Percentiles rank a stretch among this genome's conserved stretches.
These are phyloP conservation scores for Pythium sp. DNA, from an alignment of 352 stramenopile species.

Conservation along the genomic window DNA sequence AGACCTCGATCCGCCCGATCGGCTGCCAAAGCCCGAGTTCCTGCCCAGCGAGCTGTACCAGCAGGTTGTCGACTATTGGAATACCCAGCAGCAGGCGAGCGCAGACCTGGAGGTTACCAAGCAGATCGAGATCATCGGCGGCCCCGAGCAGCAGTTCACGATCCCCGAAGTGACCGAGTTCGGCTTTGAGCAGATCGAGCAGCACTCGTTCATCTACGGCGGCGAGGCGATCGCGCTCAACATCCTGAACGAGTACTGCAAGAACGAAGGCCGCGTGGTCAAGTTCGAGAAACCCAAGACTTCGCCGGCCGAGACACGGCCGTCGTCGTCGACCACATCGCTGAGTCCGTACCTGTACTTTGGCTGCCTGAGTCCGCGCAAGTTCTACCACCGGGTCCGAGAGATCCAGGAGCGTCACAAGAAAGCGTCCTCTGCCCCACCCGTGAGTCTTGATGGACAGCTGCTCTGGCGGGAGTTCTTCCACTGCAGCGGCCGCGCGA, in stretches of 20 bases:
- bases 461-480: conserved; percentile 97
- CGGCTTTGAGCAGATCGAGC: conserved; percentile 42
- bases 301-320: conserved; percentile 81
- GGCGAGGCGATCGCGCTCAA: conserved; percentile 64
- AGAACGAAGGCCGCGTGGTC: conserved; percentile 82
- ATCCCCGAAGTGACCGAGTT: conserved; percentile 69
- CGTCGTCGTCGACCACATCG: conserved; percentile 93
- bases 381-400: conserved; percentile 90
- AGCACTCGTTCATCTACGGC: conserved; percentile 75
- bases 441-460: conserved; percentile 92
- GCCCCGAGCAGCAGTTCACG: conserved; percentile 58
- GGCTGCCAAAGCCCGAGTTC: conserved; percentile 33
- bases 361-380: conserved; percentile 90
- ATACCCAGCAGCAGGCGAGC: not conserved
- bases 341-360: conserved; percentile 94
- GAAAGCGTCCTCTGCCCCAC: conserved; percentile 74
- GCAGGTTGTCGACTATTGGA: conserved; percentile 57
- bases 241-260: conserved; percentile 69
- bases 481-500: conserved; percentile 76
- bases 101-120: conserved; percentile 27
- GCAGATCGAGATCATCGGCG: conserved; percentile 38
- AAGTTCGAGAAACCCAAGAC: conserved; percentile 98
- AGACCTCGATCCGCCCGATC: conserved; percentile 47
- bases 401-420: conserved; percentile 72
- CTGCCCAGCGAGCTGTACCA: conserved; percentile 59